Conservation (phyloP, 164 flowering plant species). For the Berberis vulgaris region DNA sequence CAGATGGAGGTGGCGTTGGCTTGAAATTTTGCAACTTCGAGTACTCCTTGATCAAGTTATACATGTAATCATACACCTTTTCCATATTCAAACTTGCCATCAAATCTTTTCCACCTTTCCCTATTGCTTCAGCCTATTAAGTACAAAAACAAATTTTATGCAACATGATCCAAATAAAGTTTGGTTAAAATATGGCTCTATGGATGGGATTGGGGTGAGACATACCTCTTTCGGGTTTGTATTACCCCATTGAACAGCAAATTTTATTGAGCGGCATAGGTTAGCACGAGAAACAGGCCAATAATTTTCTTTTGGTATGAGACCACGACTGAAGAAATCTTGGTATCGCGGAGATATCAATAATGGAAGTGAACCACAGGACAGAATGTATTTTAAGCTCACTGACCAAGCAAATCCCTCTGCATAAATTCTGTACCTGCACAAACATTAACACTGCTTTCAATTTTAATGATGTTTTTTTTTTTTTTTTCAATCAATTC, state of each 20-base stretch:
- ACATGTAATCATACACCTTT: constrained; percentile 75
- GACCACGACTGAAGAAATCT: constrained; percentile 86
- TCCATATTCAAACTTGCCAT: constrained; percentile 63
- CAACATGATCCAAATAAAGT: too few species aligned
- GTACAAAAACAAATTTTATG: neutral
- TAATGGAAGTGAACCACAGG: constrained; percentile 67
- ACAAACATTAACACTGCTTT: neutral
- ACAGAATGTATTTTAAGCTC: constrained; percentile 74
- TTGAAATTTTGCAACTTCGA: constrained; percentile 55
- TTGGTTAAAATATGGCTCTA: neutral
- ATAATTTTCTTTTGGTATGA: constrained; percentile 44
- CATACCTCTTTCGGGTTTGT: constrained; percentile 43
- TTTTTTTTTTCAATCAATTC: neutral
- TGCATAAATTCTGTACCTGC: constrained; percentile 85
- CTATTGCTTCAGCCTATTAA: constrained; percentile 57
- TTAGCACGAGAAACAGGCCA: constrained; percentile 45
- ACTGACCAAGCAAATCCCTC: constrained; percentile 97
- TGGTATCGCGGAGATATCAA: constrained; percentile 58
- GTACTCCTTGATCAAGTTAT: constrained; percentile 63
- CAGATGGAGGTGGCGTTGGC: constrained; percentile 46
- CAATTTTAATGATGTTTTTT: neutral
- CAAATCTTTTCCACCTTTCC: constrained; percentile 53
- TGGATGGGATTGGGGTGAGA: neutral
- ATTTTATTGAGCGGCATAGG: constrained; percentile 55
- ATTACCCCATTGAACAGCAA: constrained; percentile 77